Conservation (phyloP, 2,329 filamentous ascomycete species). For the Ophiosphaerella korrae region DNA sequence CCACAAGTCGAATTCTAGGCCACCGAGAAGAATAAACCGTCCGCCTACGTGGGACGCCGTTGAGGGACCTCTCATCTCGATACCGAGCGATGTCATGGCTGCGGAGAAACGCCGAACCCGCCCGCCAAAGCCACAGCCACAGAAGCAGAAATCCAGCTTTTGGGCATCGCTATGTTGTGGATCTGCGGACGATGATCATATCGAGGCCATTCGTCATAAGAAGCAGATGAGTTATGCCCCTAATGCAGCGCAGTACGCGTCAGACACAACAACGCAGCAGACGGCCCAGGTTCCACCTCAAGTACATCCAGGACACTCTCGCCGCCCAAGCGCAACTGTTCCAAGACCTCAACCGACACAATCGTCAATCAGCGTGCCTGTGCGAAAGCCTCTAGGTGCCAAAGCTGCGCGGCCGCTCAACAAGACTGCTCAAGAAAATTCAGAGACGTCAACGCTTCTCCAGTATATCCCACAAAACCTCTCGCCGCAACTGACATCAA, state of each 20-base stretch:
- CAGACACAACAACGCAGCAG: slow-evolving; percentile 18
- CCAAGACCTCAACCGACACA: slow-evolving; percentile 10
- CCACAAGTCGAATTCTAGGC: slow-evolving; percentile 18
- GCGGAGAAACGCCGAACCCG: slow-evolving; percentile 28
- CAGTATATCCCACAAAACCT: slow-evolving; percentile 72
- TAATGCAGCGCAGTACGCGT: slow-evolving; percentile 6
- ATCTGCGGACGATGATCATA: slow-evolving; percentile 46
- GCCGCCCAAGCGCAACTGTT: slow-evolving; percentile 7
- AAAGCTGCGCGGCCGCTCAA: slow-evolving; percentile 31
- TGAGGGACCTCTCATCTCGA: slow-evolving; percentile 52
- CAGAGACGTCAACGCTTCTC: slow-evolving; percentile 55
- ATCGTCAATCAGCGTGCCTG: slow-evolving; percentile 19
- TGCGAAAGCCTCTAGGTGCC: slow-evolving; percentile 31
- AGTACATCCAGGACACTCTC: slow-evolving; percentile 5
- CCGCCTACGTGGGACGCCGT: slow-evolving; percentile 54
- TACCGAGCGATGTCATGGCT: slow-evolving; percentile 48
- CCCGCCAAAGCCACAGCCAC: slow-evolving; percentile 20
- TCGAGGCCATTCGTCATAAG: slow-evolving; percentile 51
- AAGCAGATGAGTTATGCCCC: slow-evolving; percentile 28
- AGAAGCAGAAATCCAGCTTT: slow-evolving; percentile 41
- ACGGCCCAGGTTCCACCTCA: slow-evolving; percentile 16
- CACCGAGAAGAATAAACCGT: slow-evolving; percentile 37
- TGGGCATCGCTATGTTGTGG: slow-evolving; percentile 53
- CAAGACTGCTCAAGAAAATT: slow-evolving; percentile 17
- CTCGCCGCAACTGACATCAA: slow-evolving; percentile 70